phyloP scores from a whole-genome alignment of 805 yeast species.

The Maudiozyma barnettii region DNA sequence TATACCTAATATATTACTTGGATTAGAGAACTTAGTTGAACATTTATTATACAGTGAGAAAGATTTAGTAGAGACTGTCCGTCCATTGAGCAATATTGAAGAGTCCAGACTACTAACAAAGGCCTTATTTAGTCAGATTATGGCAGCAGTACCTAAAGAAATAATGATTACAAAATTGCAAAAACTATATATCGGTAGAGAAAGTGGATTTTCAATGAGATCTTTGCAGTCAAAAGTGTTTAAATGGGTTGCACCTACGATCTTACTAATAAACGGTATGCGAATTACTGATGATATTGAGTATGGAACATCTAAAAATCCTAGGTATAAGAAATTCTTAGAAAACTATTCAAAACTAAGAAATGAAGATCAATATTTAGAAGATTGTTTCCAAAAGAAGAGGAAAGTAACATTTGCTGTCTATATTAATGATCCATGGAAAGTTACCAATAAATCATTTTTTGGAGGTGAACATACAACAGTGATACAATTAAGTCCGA shows the following conservation, averaged over 20 bases:
- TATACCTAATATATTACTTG: constrained; percentile 37
- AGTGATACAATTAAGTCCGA: constrained; percentile 62
- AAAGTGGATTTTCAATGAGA: constrained; percentile 72
- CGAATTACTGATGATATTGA: constrained; percentile 29
- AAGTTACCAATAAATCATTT: constrained; percentile 52
- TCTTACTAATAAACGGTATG: constrained; percentile 61
- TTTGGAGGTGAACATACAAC: constrained; percentile 56
- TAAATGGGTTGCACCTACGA: constrained; percentile 85
- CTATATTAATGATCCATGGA: constrained; percentile 67
- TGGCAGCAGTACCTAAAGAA: constrained; percentile 30
- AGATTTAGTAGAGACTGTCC: constrained; percentile 12
- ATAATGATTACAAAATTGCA: constrained; percentile 12
- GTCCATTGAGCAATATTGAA: constrained; percentile 1
- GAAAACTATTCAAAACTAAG: constrained; percentile 39
- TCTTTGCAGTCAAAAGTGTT: constrained; percentile 75
- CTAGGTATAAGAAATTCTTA: constrained; percentile 42
- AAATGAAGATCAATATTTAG: constrained; percentile 20
- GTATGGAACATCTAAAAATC: constrained; percentile 19
- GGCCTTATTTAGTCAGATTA: constrained; percentile 34
- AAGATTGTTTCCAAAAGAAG: constrained; percentile 13
- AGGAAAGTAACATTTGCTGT: constrained; percentile 52
- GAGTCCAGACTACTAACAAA: constrained; percentile 20
- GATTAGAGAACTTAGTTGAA: constrained; percentile 38
- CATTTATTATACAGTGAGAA: constrained; percentile 31
- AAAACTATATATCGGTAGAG: constrained; percentile 64